Conservation (phyloP, 768 basidiomycete species). For the Nevesoporus exiguus region DNA sequence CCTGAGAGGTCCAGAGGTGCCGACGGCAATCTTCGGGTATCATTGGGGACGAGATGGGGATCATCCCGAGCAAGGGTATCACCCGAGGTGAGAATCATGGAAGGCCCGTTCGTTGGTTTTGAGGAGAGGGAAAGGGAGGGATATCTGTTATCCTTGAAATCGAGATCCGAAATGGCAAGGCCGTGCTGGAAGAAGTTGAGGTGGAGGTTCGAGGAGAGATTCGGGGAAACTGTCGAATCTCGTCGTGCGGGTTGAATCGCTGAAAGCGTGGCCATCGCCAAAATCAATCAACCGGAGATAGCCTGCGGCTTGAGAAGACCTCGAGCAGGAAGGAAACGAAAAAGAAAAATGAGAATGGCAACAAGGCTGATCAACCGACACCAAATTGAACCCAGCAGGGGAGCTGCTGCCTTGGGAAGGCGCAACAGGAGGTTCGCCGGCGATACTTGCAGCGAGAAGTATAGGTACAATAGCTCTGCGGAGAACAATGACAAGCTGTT, state of each 20-base stretch:
- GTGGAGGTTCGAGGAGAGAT: conserved; percentile 28
- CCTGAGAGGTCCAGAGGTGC: conserved; percentile 6
- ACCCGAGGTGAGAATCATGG: conserved; percentile 30
- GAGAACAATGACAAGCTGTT: conserved; percentile 4
- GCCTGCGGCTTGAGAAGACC: conserved; percentile 10
- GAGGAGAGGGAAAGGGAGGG: conserved; percentile 32
- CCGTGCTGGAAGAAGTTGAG: conserved; percentile 48
- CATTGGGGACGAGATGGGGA: conserved; percentile 4
- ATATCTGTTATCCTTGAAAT: conserved; percentile 64
- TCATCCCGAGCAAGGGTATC: conserved; percentile 28
- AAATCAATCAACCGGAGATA: conserved; percentile 23
- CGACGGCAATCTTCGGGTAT: conserved; percentile 14
- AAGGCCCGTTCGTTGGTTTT: conserved; percentile 22
- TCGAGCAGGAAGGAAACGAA: conserved; percentile 11
- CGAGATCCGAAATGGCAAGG: conserved; percentile 54
- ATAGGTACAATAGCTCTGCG: not conserved
- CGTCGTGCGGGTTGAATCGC: conserved; percentile 46
- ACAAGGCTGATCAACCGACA: conserved; percentile 5
- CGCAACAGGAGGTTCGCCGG: conserved; percentile 1
- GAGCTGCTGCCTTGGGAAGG: not conserved
- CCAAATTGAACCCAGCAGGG: not conserved
- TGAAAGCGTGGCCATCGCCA: conserved; percentile 44
- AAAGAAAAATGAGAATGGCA: conserved; percentile 3
- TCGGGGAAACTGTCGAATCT: conserved; percentile 33
- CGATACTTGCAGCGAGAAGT: not conserved